Conservation (phyloP, 1,139 yeast species). For the Candida freyschussii region DNA sequence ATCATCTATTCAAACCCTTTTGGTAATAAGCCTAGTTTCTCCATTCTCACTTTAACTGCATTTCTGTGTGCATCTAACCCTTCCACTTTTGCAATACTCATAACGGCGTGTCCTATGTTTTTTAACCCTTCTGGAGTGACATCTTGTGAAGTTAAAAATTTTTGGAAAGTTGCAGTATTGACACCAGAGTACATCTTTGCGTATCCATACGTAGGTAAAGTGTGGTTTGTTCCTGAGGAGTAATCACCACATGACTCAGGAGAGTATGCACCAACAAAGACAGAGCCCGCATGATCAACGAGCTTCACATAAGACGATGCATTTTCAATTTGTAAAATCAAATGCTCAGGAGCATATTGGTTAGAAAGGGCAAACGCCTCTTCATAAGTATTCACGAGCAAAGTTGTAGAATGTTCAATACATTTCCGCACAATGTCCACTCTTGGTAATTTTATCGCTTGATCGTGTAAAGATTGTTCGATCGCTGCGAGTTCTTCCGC, state of each 20-base stretch:
- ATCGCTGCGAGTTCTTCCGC: constrained; percentile 57
- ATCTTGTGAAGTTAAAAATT: constrained; percentile 90
- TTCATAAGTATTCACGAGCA: constrained; percentile 60
- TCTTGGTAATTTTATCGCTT: constrained; percentile 85
- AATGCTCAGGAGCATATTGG: constrained; percentile 94
- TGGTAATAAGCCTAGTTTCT: constrained; percentile 52
- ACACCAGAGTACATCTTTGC: constrained; percentile 98
- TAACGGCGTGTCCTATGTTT: constrained; percentile 90
- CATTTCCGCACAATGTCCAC: constrained; percentile 89
- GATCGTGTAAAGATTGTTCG: constrained; percentile 76
- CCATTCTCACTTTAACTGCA: constrained; percentile 92
- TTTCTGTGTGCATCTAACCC: constrained; percentile 96
- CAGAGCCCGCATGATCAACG: constrained; percentile 92
- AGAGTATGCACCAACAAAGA: constrained; percentile 91
- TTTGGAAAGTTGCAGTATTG: constrained; percentile 91
- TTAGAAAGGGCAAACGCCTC: constrained; percentile 84
- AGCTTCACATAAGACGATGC: constrained; percentile 67
- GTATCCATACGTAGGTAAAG: constrained; percentile 96
- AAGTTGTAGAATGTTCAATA: constrained; percentile 83
- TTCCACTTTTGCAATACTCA: constrained; percentile 94
- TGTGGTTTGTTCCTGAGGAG: constrained; percentile 96
- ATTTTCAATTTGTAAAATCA: constrained; percentile 80
- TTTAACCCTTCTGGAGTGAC: constrained; percentile 79
- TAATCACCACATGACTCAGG: constrained; percentile 99
- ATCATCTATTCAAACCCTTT: constrained; percentile 27